Base-by-base conservation (phyloP, 169 alveolate species). In the Pseudocohnilembus persalinus region DNA sequence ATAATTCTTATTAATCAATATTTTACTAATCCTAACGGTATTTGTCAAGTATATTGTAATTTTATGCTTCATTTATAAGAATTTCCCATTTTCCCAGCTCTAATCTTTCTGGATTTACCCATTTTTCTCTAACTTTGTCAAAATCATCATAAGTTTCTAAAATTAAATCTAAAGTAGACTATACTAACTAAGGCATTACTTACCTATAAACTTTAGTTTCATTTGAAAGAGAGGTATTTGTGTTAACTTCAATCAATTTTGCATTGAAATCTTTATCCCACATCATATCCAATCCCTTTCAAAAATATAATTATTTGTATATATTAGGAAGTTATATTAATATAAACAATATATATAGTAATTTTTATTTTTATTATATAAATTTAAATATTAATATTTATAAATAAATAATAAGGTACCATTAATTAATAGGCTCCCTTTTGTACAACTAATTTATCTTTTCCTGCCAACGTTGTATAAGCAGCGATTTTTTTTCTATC, bases 51-150 rank as follows among this genome's bases (percentile, higher is more conserved):
- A 79, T 29, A 64, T 79, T 72, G 64, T 26, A 79, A 4, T 49
- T 29, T 27, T 74, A 25, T 25, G 76, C 84, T 79, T 79, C 77
- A 64, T 79, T 79, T n/a, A 34, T 34, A 26, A 79, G 27, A 29
- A 79, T 64, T 49, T 63, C 76, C 84, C 84, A 79, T 64, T 63
- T 49, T 1, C 84, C 84, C 11, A 79, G 49, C n/a, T 79, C 74
- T 1, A 16, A 29, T 25, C 49, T 0, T 34, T 63, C 64, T n/a
- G 84, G 77, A 27, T 79, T 63, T 79, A 26, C 31, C 76, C 76
- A 73, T n/a, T 73, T n/a, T n/a, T 73, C 6, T 73, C 31, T 26
- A 73, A 29, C 28, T 6, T 73, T 15, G 6, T 26, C 20, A n/a
- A n/a, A 11, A 73, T 73, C 32, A 15, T 29, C 68, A 4, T 11